phyloP scores from a whole-genome alignment of 257 asterid genomes.

The Nicotiana tomentosiformis region DNA sequence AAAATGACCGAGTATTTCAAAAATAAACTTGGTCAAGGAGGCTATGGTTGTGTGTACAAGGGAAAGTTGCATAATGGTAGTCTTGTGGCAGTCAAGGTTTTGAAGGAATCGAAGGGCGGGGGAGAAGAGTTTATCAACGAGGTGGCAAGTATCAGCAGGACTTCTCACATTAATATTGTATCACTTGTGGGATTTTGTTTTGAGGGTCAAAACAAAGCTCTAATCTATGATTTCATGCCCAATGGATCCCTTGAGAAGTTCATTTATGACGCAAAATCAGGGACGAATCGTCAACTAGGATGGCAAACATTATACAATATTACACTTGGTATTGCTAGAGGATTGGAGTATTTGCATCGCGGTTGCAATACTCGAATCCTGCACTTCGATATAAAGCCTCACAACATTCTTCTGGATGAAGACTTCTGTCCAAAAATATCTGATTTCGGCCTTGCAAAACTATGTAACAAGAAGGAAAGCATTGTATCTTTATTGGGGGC shows the following conservation, averaged over 20 bases:
- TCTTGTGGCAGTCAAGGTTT: not conserved
- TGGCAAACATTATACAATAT: not conserved
- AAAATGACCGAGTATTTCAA: not conserved
- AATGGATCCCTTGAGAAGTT: conserved; percentile 9
- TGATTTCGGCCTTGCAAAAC: conserved; percentile 9
- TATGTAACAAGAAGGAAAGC: conserved; percentile 5
- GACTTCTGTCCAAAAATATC: conserved; percentile 9
- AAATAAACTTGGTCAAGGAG: not conserved
- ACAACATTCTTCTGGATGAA: conserved; percentile 8
- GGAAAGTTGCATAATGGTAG: not conserved
- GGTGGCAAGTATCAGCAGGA: not conserved
- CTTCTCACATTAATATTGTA: conserved; percentile 4
- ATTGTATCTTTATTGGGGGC: not conserved
- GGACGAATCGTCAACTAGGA: not conserved
- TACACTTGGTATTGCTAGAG: not conserved
- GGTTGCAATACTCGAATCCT: conserved; percentile 3
- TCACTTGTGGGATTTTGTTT: conserved; percentile 10
- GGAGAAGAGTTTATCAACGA: conserved; percentile 9
- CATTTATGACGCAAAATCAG: not conserved
- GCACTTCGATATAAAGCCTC: not conserved
- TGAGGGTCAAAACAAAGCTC: not conserved
- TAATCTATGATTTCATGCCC: not conserved
- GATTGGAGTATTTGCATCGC: conserved; percentile 5
- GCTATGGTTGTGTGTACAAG: not conserved
- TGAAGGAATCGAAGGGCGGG: not conserved